Evolutionary conservation across 2,329 filamentous ascomycete species (phyloP).

Genomic region (Verticillium klebahnii): DNA sequence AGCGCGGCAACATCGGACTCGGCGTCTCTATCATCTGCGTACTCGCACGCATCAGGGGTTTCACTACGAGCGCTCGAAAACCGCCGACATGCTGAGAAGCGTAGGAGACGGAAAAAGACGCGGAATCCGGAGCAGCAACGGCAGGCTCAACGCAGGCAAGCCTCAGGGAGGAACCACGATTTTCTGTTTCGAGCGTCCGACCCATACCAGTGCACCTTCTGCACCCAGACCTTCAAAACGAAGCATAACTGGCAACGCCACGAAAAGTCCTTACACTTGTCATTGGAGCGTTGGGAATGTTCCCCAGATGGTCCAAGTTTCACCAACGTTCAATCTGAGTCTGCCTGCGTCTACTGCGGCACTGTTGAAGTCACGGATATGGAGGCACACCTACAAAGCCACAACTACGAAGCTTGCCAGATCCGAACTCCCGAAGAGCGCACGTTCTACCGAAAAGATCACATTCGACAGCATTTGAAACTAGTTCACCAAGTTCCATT

Average conservation of each 20-base stretch:
- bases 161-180: background rate
- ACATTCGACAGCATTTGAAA: conserved; percentile 59
- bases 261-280: conserved; percentile 1
- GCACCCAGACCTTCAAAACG: conserved; percentile 33
- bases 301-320: background rate
- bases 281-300: conserved; percentile 1
- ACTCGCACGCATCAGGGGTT: conserved; percentile 53
- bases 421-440: conserved; percentile 59
- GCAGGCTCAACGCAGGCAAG: background rate
- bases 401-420: conserved; percentile 61
- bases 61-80: conserved; percentile 49
- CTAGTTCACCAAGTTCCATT: conserved; percentile 61
- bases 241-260: conserved; percentile 2
- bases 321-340: background rate
- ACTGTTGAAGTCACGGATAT: conserved; percentile 44
- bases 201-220: conserved; percentile 46
- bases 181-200: background rate
- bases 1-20: conserved; percentile 57
- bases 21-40: conserved; percentile 54
- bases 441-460: conserved; percentile 64
- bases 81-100: conserved; percentile 30
- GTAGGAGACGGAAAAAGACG: conserved; percentile 29
- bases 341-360: conserved; percentile 57
- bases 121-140: conserved; percentile 40
- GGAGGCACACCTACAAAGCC: conserved; percentile 47